Evolutionary conservation across 768 basidiomycete genomes (phyloP), one percentile per base, ranked within the genome.

Genomic region (Hericium erinaceus): DNA sequence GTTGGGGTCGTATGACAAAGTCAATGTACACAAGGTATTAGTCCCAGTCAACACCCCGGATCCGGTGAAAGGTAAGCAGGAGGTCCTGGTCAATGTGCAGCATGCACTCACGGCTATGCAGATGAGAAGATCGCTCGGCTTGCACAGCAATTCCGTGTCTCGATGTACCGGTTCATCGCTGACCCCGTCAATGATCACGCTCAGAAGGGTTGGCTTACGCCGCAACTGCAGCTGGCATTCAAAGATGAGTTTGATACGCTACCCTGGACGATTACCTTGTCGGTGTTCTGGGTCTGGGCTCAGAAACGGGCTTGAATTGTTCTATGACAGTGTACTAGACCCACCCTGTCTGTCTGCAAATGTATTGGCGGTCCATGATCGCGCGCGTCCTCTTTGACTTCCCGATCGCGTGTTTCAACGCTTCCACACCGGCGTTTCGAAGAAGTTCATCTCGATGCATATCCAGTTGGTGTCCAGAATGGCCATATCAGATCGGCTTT

Each of bases 381-480:
- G 69, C 89, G 64, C 55, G 85, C 87, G 61, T 83, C 82, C 64
- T 85, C 84, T 68, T 77, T 84, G 52, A 89, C 75, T 67, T 88
- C 85, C 57, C 80, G 71, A 67, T 89, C 81, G 61, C 87, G 70
- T 20, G 83, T 88, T 57, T 80, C 82, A 55, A 84, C 84, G 39
- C 78, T 79, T 59, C 89, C 67, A 55, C 78, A 73, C 9, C 75
- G 77, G 16, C 89, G 70, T 2, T 87, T 12, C 77, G 73, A 39
- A 89, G 69, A 68, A 89, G 86, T 41, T 82, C 84, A 52, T 80
- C 72, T 8, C 70, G 75, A 52, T 73, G 69, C 37, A 89, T 84
- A 0, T 87, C 26, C 4, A 26, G 5, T 26, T 26, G 4, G 26
- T 26, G 26, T 26, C 26, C 26, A 26, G 5, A 26, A 26, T 26